A percentile compares a stretch with the other conserved stretches of the same genome.
phyloP scores from a whole-genome alignment of 768 basidiomycete genomes.

The Aureoboletus auriporus region DNA sequence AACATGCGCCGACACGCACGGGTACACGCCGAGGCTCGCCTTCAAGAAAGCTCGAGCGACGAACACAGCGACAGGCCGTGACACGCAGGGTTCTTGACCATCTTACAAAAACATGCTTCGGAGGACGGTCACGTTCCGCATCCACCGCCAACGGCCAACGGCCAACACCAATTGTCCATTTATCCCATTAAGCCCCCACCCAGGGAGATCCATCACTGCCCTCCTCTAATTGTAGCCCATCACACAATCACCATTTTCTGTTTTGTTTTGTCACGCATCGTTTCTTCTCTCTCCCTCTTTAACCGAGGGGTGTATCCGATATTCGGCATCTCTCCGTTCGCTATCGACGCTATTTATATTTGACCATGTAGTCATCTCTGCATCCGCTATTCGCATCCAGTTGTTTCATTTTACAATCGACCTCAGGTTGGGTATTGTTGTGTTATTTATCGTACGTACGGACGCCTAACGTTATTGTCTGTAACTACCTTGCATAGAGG shows the following conservation, averaged over 20 bases:
- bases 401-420: not conserved
- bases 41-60: constrained; percentile 41
- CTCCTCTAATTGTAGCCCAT: constrained; percentile 9
- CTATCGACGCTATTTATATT: constrained; percentile 1
- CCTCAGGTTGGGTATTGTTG: constrained; percentile 3
- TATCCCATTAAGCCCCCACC: not conserved
- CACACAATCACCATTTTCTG: not conserved
- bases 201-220: not conserved
- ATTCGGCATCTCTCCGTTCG: constrained; percentile 1
- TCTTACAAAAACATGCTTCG: constrained; percentile 1
- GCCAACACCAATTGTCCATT: constrained; percentile 1
- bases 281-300: not conserved
- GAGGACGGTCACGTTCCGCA: constrained; percentile 6
- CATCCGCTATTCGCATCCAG: constrained; percentile 16
- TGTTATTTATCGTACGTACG: constrained; percentile 17
- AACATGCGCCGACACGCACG: constrained; percentile 87
- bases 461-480: constrained; percentile 12
- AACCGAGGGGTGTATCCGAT: constrained; percentile 15
- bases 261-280: constrained; percentile 1
- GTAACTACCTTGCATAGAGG: not conserved
- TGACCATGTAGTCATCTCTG: constrained; percentile 10
- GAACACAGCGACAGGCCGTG: constrained; percentile 41
- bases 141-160: not conserved
- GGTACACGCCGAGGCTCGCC: constrained; percentile 48
- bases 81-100: constrained; percentile 14